A percentile compares a stretch with the other conserved stretches of the same genome.
These are phyloP conservation scores for Pythium utonaiense DNA, from an alignment of 352 stramenopile species.

Conservation along the genomic window DNA sequence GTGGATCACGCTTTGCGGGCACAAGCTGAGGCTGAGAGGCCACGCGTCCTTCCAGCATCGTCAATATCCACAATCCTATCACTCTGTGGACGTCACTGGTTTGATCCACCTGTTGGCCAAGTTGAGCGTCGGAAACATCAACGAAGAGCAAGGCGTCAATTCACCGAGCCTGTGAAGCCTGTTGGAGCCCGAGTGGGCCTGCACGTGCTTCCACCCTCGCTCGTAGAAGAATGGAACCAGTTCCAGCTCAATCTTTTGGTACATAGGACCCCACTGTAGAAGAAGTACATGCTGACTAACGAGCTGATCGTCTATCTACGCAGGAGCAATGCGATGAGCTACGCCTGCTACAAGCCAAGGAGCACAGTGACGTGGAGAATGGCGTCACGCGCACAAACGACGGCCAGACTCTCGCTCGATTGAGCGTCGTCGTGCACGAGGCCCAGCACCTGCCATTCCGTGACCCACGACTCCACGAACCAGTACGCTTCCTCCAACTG, in stretches of 20 bases:
- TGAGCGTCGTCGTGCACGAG: conserved; percentile 41
- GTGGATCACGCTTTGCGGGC: conserved; percentile 33
- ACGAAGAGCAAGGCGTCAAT: neutral
- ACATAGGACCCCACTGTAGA: neutral
- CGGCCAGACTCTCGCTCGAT: conserved; percentile 23
- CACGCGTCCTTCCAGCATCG: conserved; percentile 25
- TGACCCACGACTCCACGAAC: conserved; percentile 37
- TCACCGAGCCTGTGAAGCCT: conserved; percentile 17
- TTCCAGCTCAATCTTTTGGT: conserved; percentile 15
- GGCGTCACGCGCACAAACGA: conserved; percentile 6
- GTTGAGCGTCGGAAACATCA: neutral
- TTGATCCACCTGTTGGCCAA: conserved; percentile 18
- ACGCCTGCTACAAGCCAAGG: conserved; percentile 8
- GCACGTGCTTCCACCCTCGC: conserved; percentile 26
- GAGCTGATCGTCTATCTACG: neutral
- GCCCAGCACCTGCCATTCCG: conserved; percentile 48
- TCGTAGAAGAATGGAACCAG: conserved; percentile 30
- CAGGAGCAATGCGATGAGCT: conserved; percentile 19
- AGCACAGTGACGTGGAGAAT: conserved; percentile 7
- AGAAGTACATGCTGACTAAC: neutral
- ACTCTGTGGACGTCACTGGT: conserved; percentile 62
- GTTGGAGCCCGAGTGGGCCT: conserved; percentile 24
- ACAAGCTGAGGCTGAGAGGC: conserved; percentile 26
- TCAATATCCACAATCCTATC: conserved; percentile 42
- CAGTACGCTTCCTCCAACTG: conserved; percentile 23